A percentile compares a stretch with the other conserved stretches of the same genome.
Evolutionary conservation across 2,329 filamentous ascomycete species (phyloP).

Genomic region (Didymella glomerata): DNA sequence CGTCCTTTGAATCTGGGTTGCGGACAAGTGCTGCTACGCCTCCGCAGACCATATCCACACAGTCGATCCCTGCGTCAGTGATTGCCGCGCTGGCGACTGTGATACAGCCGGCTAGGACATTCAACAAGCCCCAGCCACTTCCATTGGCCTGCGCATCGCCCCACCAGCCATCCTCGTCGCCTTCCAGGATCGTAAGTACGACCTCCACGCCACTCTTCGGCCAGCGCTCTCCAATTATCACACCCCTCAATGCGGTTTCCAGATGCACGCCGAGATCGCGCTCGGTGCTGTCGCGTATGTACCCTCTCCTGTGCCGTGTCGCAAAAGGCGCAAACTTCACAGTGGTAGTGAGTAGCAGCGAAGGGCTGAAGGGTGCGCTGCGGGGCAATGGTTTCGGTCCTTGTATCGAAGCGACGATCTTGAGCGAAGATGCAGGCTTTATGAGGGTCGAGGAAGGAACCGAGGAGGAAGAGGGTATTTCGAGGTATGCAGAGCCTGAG

Average conservation of each 20-base stretch:
- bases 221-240: slow-evolving; percentile 92
- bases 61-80: slow-evolving; percentile 94
- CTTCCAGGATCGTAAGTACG: slow-evolving; percentile 90
- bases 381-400: slow-evolving; percentile 89
- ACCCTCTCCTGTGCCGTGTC: slow-evolving; percentile 80
- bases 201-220: slow-evolving; percentile 99
- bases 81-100: slow-evolving; percentile 93
- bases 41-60: slow-evolving; percentile 86
- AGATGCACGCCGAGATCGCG: slow-evolving; percentile 90
- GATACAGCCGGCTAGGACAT: slow-evolving; percentile 88
- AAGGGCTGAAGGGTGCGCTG: slow-evolving; percentile 89
- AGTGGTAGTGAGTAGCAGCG: slow-evolving; percentile 88
- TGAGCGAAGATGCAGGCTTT: slow-evolving; percentile 72
- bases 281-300: slow-evolving; percentile 85
- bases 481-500: slow-evolving; percentile 89
- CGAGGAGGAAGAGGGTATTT: slow-evolving; percentile 60
- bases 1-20: slow-evolving; percentile 34
- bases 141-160: slow-evolving; percentile 63
- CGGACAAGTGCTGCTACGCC: slow-evolving; percentile 84
- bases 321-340: slow-evolving; percentile 98
- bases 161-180: slow-evolving; percentile 81
- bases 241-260: slow-evolving; percentile 87
- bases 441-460: slow-evolving; percentile 57
- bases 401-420: slow-evolving; percentile 92
- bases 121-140: slow-evolving; percentile 86